Conservation (phyloP, 768 basidiomycete genomes). For the Tricholoma flavovirens region DNA sequence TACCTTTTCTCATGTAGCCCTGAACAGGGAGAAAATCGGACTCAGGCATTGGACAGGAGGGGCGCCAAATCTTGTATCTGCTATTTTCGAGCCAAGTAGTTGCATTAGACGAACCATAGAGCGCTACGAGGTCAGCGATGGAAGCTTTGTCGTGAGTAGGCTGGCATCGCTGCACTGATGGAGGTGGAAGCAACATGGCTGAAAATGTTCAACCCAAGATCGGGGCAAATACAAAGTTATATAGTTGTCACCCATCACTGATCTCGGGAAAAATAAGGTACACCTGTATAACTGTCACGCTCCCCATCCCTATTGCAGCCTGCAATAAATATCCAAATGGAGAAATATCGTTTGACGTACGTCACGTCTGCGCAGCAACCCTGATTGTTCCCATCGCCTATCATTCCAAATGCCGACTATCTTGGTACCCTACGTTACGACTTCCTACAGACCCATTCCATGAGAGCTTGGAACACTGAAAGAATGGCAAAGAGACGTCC, state of each 20-base stretch:
- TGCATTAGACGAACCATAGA: background rate
- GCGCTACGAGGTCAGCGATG: background rate
- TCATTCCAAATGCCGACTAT: no score
- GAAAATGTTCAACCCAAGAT: background rate
- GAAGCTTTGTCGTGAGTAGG: background rate
- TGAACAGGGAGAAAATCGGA: background rate
- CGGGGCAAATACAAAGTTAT: background rate
- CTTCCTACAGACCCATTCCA: no score
- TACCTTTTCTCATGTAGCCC: background rate
- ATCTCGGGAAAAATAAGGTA: no score
- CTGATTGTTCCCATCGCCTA: no score
- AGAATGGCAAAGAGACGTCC: no score
- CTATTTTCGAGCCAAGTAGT: background rate
- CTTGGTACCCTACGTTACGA: no score
- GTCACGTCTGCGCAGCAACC: no score
- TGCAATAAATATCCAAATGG: no score
- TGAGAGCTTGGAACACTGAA: no score
- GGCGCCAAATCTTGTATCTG: background rate
- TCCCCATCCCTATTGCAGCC: no score
- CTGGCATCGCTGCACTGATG: background rate
- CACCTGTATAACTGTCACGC: no score
- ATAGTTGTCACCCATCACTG: background rate
- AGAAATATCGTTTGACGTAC: no score
- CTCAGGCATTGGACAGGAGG: background rate
- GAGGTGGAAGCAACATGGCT: background rate